Evolutionary conservation across 495 filamentous ascomycete genomes (phyloP), one percentile per base, ranked within the genome.

Genomic region (Pyrenopolyporus hunteri): DNA sequence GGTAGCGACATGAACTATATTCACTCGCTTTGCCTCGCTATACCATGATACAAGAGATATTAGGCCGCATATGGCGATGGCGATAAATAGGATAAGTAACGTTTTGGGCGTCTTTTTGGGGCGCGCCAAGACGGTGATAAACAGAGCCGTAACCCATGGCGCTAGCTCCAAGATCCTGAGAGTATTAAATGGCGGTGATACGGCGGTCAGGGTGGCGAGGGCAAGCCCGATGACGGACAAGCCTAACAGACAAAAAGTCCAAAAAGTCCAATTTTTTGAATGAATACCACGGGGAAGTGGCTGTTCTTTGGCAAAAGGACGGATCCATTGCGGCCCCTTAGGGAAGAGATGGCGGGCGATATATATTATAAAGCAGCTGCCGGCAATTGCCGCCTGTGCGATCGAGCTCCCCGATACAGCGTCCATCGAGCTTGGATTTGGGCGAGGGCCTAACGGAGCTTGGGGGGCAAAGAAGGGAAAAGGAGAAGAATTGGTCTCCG

Each of bases 61-160:
- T 6, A 77, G 16, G n/a, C 75, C 69, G 25, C 74, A 67, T 11
- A 68, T 51, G 2, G 73, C 35, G 25, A 78, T 68, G 19, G 62
- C 52, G 11, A 57, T 59, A 22, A 76, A 72, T 17, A 83, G 50
- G 2, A 70, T 59, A 10, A 81, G 63, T 28, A 85, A 69, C 4
- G 74, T 57, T 16, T 72, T 69, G 19, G 84, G 76, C 3, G 73
- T 72, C 23, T 67, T 72, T 13, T 72, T 78, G 20, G 85, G 85
- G 6, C 81, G 78, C 49, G 79, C 75, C 16, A 79, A 54, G 2
- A 74, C 65, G 26, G 83, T 71, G 11, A 87, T 63, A 11, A 82
- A 49, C 4, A 77, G 52, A 37, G 73, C 69, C 25, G 75, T 59
- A 17, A 70, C 74, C 85, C 73, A 78, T 81, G 62, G 53, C 25